A percentile compares a stretch with the other conserved stretches of the same genome.
These are phyloP conservation scores for Calonectria henricotiae DNA, from an alignment of 2,329 filamentous ascomycete species.

Conservation along the genomic window DNA sequence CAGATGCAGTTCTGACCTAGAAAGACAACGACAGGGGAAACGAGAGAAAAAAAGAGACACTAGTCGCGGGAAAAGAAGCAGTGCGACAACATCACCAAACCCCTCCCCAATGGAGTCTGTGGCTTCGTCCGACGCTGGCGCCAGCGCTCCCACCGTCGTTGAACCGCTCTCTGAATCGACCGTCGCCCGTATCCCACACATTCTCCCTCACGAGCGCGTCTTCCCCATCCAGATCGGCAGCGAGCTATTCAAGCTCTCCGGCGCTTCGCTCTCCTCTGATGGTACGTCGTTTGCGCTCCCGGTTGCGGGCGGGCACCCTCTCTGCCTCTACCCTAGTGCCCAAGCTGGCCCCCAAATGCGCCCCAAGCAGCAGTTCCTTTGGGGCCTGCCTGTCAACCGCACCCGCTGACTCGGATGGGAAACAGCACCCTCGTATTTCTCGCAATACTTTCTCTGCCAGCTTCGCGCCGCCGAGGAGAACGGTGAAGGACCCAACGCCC, in stretches of 20 bases:
- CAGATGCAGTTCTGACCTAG: conserved; percentile 23
- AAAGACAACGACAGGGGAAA: not conserved
- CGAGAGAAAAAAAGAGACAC: not conserved
- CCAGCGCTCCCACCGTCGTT: conserved; percentile 38
- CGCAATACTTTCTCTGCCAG: conserved; percentile 92
- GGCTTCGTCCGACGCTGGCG: conserved; percentile 50
- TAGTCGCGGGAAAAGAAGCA: not conserved
- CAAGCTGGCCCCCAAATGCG: conserved; percentile 7
- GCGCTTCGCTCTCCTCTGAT: conserved; percentile 82
- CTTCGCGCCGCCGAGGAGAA: conserved; percentile 76
- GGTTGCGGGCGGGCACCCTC: not conserved
- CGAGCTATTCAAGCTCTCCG: conserved; percentile 81
- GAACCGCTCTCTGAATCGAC: conserved; percentile 54
- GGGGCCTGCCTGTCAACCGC: not conserved
- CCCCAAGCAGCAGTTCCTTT: conserved; percentile 4
- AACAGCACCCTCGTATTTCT: conserved; percentile 94
- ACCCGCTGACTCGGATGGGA: conserved; percentile 35
- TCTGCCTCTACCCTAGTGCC: not conserved
- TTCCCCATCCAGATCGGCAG: conserved; percentile 84
- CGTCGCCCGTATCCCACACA: conserved; percentile 68
- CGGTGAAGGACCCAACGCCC: conserved; percentile 66
- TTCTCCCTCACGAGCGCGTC: conserved; percentile 80
- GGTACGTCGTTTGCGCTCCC: conserved; percentile 64
- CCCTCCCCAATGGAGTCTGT: conserved; percentile 51
- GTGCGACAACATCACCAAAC: conserved; percentile 4